Percentiles rank a stretch among this genome's conserved stretches.
phyloP scores from a whole-genome alignment of 805 yeast species.

The Metschnikowia santaceciliae region DNA sequence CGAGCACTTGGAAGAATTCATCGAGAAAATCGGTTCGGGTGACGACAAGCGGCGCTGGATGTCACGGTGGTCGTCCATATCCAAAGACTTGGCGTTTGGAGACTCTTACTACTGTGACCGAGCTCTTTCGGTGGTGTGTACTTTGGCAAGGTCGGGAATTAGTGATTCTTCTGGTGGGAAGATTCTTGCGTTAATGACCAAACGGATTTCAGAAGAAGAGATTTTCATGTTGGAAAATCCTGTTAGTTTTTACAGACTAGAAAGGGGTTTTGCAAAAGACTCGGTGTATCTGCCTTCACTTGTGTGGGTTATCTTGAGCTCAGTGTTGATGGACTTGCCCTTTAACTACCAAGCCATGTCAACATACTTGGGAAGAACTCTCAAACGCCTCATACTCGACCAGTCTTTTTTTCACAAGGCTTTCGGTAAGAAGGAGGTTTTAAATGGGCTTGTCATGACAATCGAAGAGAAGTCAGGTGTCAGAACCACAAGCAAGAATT shows the following conservation, averaged over 20 bases:
- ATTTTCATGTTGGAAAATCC: conserved; percentile 37
- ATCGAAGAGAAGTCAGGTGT: conserved; percentile 43
- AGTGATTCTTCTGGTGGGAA: conserved; percentile 47
- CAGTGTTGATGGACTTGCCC: conserved; percentile 10
- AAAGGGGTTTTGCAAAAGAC: conserved; percentile 43
- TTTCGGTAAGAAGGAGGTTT: conserved; percentile 29
- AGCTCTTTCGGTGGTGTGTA: conserved; percentile 66
- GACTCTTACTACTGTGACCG: conserved; percentile 62
- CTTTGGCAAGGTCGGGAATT: conserved; percentile 59
- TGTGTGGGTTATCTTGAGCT: conserved; percentile 39
- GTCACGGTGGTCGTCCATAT: conserved; percentile 60
- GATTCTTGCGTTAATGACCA: conserved; percentile 24
- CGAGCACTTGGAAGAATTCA: conserved; percentile 48
- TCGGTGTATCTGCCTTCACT: conserved; percentile 46
- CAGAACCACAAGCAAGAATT: conserved; percentile 39
- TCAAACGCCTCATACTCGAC: conserved; percentile 23
- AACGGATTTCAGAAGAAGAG: conserved; percentile 14
- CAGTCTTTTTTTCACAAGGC: conserved; percentile 24
- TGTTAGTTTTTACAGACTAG: conserved; percentile 45
- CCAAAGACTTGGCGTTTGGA: conserved; percentile 59
- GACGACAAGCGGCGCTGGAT: conserved; percentile 54
- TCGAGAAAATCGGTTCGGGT: conserved; percentile 44
- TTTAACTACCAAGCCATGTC: conserved; percentile 14
- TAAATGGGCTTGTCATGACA: conserved; percentile 39
- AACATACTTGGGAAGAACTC: conserved; percentile 24